These are phyloP conservation scores for Cicer bijugum DNA, from an alignment of 306 rosid genomes.

Conservation along the genomic window DNA sequence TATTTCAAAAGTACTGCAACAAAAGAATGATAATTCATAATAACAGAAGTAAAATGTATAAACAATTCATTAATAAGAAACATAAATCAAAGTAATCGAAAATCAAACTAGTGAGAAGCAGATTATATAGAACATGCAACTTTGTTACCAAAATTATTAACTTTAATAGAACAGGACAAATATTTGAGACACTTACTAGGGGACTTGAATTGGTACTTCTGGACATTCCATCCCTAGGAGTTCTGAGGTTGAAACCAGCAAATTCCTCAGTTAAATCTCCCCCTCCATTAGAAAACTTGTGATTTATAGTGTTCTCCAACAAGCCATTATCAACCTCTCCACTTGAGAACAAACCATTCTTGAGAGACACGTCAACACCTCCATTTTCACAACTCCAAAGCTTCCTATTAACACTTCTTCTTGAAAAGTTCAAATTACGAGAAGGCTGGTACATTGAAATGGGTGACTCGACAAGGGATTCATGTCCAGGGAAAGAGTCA, in stretches of 20 bases:
- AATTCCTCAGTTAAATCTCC: constrained; percentile 58
- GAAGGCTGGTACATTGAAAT: constrained; percentile 52
- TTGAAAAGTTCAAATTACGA: constrained; percentile 46
- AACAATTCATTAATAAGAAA: constrained; percentile 19
- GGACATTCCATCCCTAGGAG: constrained; percentile 54
- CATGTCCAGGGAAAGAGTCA: constrained; percentile 69
- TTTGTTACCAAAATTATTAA: too few relatives aligned
- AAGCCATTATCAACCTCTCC: constrained; percentile 46
- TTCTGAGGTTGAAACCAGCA: constrained; percentile 62
- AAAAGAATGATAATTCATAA: background rate
- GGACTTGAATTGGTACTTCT: constrained; percentile 77
- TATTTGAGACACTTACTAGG: constrained; percentile 56
- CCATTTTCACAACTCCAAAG: constrained; percentile 78
- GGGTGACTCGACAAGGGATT: constrained; percentile 67
- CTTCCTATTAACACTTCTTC: constrained; percentile 67
- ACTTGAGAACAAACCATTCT: constrained; percentile 75
- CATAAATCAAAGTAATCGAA: background rate
- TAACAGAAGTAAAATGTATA: background rate
- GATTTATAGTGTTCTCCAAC: constrained; percentile 39
- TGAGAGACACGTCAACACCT: constrained; percentile 79
- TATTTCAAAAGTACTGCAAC: background rate
- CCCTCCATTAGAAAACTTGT: constrained; percentile 43
- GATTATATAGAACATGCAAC: too few relatives aligned
- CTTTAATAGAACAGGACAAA: background rate
- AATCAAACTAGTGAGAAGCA: background rate